phyloP scores from a whole-genome alignment of 768 basidiomycete genomes.

The Xerocomus spinulosus region DNA sequence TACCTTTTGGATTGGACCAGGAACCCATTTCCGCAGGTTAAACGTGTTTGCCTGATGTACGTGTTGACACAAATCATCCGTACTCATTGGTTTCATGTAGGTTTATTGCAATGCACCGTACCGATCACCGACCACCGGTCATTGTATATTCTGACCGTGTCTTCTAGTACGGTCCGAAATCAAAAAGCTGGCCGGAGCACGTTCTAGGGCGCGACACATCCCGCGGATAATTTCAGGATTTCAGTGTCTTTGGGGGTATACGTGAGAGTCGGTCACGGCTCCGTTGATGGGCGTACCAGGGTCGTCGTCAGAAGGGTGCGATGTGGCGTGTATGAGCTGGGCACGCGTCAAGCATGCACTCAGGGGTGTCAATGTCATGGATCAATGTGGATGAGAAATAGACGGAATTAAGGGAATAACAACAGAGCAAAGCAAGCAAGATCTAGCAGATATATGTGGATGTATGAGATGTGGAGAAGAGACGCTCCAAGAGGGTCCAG shows the following conservation, averaged over 20 bases:
- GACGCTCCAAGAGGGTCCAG: conserved; percentile 5
- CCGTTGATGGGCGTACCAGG: background rate
- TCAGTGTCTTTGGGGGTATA: background rate
- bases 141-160: too few species aligned
- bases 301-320: conserved; percentile 8
- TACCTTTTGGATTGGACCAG: too few species aligned
- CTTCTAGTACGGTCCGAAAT: too few species aligned
- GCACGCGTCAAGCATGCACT: conserved; percentile 22
- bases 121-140: too few species aligned
- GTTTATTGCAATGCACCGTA: too few species aligned
- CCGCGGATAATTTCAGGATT: background rate
- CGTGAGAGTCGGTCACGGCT: background rate
- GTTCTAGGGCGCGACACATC: background rate
- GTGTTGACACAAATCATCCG: too few species aligned
- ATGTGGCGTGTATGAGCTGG: conserved; percentile 10
- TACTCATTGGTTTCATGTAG: too few species aligned
- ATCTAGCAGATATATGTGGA: conserved; percentile 15
- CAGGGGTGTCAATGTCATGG: conserved; percentile 8
- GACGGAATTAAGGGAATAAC: conserved; percentile 14
- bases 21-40: too few species aligned
- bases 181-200: too few species aligned
- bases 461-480: conserved; percentile 7
- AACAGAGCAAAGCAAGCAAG: conserved; percentile 19
- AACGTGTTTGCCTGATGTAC: too few species aligned
- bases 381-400: conserved; percentile 13